Evolutionary conservation across 192 early-diverging fungal genomes (phyloP), one percentile per base, ranked within the genome.

Genomic region (Rhizophagus sp.): DNA sequence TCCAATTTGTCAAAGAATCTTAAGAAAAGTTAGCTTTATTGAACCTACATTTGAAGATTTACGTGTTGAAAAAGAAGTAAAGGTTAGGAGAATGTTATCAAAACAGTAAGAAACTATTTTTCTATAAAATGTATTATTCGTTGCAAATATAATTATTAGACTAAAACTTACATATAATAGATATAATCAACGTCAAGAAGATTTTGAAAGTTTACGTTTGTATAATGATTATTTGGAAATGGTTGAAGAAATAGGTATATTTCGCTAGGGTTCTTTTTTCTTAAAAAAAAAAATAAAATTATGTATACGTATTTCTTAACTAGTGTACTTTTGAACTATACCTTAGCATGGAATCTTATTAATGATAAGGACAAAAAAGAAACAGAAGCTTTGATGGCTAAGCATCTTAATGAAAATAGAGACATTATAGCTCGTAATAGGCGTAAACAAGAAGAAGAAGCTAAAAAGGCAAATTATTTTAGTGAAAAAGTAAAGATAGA

Each of bases 221-320:
- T 99, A 94, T 81, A 96, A 99, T 84, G 93, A 97, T 80, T 98
- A 96, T 78, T 76, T 98, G 52, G 97, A 99, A 81, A 93, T 93
- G 80, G 91, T 97, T 0, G 96, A 98, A 82, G 92, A 96, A 30
- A 85, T 94, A 15, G 89, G 93, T 94, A 85, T 82, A 41, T 41
- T 7, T 70, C 9, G 24, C 33, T 24, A 44, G 8, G 9, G 34
- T 15, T 27, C 3, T 68, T 69, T 22, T 34, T 13, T 64, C 0
- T 47, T 1, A 33, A 47, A 47, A 47, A 47, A 47, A 12, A 47
- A 47, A 12, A 44, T 0, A 39, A 39, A 39, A n/a, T n/a, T 30
- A 30, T 30, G 30, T 30, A 30, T 30, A 36, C 0, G 0, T 36
- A 36, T 5, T 41, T 41, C 12, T 64, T 44, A 76, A 41, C 12